Evolutionary conservation across 805 yeast genomes (phyloP).

Genomic region (Ogataea philodendri): DNA sequence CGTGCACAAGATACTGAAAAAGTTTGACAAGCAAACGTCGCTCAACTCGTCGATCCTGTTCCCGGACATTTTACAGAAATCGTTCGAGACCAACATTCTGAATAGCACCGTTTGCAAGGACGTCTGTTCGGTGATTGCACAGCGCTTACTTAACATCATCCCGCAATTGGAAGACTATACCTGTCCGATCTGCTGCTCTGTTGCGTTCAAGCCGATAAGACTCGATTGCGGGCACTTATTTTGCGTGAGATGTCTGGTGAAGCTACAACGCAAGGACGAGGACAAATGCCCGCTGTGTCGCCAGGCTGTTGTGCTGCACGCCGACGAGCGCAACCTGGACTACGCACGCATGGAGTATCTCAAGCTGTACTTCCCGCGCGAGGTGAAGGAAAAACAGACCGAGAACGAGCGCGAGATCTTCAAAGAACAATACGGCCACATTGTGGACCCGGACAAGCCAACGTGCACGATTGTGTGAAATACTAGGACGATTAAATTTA

Average conservation of each 20-base stretch:
- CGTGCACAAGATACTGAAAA: conserved; percentile 64
- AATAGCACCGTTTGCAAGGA: conserved; percentile 47
- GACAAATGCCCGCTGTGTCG: conserved; percentile 70
- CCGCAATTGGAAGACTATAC: conserved; percentile 77
- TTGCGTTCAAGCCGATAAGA: conserved; percentile 71
- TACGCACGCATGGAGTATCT: conserved; percentile 48
- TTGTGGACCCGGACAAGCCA: conserved; percentile 29
- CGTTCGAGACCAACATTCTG: conserved; percentile 23
- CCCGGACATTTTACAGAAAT: conserved; percentile 34
- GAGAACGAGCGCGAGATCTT: conserved; percentile 51
- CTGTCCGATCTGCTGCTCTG: conserved; percentile 69
- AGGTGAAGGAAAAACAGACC: conserved; percentile 58
- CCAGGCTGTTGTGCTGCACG: conserved; percentile 49
- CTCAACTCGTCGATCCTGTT: conserved; percentile 46
- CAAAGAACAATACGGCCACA: conserved; percentile 39
- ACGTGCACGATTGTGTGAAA: conserved; percentile 21
- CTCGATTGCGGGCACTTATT: conserved; percentile 65
- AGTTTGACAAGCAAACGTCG: conserved; percentile 71
- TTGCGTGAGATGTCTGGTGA: conserved; percentile 70
- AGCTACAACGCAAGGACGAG: conserved; percentile 56
- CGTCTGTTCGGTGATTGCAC: conserved; percentile 55
- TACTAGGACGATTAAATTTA: background rate
- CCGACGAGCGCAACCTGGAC: conserved; percentile 63
- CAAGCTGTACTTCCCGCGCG: conserved; percentile 62
- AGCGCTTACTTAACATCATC: conserved; percentile 50